Evolutionary conservation across 345 rosid genomes (phyloP), one percentile per base, ranked within the genome.

Genomic region (Lenwebbia sp.): DNA sequence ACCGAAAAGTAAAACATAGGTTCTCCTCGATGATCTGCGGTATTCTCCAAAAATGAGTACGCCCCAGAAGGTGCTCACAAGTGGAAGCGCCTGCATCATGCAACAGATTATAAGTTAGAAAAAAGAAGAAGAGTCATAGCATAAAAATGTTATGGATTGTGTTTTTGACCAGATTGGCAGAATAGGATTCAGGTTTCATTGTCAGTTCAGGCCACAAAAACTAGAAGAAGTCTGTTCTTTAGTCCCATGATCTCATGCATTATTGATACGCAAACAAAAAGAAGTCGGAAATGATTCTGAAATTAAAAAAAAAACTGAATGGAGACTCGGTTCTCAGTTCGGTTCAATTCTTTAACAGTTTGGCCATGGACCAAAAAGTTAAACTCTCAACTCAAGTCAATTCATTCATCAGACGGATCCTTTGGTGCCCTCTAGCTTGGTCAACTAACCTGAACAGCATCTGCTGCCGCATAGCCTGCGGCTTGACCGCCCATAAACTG

Each of bases 401-500:
- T 70, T 70, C 40, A 33, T 33, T 70, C 19, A 11, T 70, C 25
- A 3, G 78, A 70, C 23, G 10, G 47, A 70, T 33, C 13, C 78
- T 17, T 70, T 33, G 78, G 78, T 70, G 78, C 44, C 78, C 25
- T 70, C 78, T 70, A 33, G 25, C 78, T 37, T 33, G 78, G 78
- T n/a, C 70, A 49, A 87, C 90, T 47, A 85, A 90, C 96, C 96
- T 94, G 98, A 87, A 96, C 96, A 40, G 96, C 94, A 85, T 92
- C 96, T 52, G 99, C 98, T 11, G 98, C 98, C 53, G 96, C 99
- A 86, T 96, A 96, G 30, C 98, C 98, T 58, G 96, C 96, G 5
- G 99, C 96, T 89, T 96, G 95, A 83, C 99, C 99, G 0, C 96
- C 96, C 94, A 95, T 95, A 76, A 95, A 96, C 89, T 94, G 96